phyloP scores from a whole-genome alignment of 306 rosid genomes.

The Fragaria iinumae region DNA sequence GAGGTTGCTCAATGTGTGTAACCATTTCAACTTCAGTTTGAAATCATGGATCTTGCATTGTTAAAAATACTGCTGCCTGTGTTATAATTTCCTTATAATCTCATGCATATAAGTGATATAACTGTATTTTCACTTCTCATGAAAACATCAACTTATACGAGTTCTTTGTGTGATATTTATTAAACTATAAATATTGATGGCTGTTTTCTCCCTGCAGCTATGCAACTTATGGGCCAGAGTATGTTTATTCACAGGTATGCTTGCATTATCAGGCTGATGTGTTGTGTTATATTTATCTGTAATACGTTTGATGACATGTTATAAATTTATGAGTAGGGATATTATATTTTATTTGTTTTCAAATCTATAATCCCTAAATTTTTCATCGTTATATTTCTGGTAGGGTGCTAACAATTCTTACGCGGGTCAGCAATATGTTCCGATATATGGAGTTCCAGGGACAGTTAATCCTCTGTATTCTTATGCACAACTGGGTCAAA shows the following conservation, averaged over 20 bases:
- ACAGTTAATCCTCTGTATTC: slow-evolving; percentile 61
- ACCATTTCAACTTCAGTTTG: slow-evolving; percentile 6
- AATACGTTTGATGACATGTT: neutral
- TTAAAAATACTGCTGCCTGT: slow-evolving; percentile 10
- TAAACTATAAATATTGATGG: slow-evolving; percentile 35
- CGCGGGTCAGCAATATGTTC: slow-evolving; percentile 80
- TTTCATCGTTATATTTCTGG: slow-evolving; percentile 17
- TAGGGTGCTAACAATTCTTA: slow-evolving; percentile 73
- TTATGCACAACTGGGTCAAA: slow-evolving; percentile 80
- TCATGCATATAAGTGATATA: slow-evolving; percentile 32
- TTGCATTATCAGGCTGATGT: neutral
- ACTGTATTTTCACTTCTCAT: slow-evolving; percentile 36
- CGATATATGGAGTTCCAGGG: slow-evolving; percentile 85
- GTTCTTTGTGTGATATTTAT: slow-evolving; percentile 34
- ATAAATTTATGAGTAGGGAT: slow-evolving; percentile 21
- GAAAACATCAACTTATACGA: slow-evolving; percentile 28
- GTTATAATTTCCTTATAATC: slow-evolving; percentile 19
- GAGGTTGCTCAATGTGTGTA: slow-evolving; percentile 23
- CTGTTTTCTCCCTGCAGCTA: slow-evolving; percentile 65
- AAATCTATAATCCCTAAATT: slow-evolving; percentile 4
- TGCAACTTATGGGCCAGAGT: slow-evolving; percentile 87
- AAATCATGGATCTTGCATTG: slow-evolving; percentile 22
- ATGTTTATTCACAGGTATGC: slow-evolving; percentile 69
- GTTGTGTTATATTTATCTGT: neutral
- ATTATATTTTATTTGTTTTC: neutral